Evolutionary conservation across 1,139 yeast genomes (phyloP), one percentile per base, ranked within the genome.

Genomic region (Debaryomycetaceae sp.): DNA sequence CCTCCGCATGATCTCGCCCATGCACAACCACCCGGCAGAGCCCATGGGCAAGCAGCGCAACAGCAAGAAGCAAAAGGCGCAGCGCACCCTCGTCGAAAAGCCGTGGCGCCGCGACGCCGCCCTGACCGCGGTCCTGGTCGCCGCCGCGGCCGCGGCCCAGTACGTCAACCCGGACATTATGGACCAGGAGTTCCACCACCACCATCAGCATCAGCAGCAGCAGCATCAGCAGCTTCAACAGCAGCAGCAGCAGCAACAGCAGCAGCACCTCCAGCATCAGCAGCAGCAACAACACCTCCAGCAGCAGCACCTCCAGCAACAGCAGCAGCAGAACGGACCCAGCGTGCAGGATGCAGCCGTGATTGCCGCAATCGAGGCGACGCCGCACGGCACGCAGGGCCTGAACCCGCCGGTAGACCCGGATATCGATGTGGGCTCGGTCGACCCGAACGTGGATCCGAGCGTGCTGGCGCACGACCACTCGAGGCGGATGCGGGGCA

Each of bases 1-100:
- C 28, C 62, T 64, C 41, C 46, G 70, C 35, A 64, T 64, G 71
- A 64, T 64, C 32, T 63, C 61, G 41, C 68, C 69, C 11, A 53
- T 53, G 26, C 70, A 64, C 44, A 63, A 62, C 41, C 71, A 64
- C 40, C 51, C 69, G 2, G 62, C 69, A 12, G 70, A 64, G 45
- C 68, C 68, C 18, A 45, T 49, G 26, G 42, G 42, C 31, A 47
- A 45, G 34, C 58, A 58, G 40, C 20, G 20, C 20, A 18, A 18
- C 20, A n/a, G n/a, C n/a, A 62, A 59, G 46, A 51, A 65, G 39
- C 51, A 55, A 36, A 61, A 62, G 43, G 53, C 49, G 40, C 45
- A 64, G 22, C 47, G 70, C 34, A 58, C 66, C 7, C 54, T 64
- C 41, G 71, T 64, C 11, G 67, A 64, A 39, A 64, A 63, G 43